Conservation (phyloP, 371 early-diverging fungal genomes). For the Mortierella sp. region DNA sequence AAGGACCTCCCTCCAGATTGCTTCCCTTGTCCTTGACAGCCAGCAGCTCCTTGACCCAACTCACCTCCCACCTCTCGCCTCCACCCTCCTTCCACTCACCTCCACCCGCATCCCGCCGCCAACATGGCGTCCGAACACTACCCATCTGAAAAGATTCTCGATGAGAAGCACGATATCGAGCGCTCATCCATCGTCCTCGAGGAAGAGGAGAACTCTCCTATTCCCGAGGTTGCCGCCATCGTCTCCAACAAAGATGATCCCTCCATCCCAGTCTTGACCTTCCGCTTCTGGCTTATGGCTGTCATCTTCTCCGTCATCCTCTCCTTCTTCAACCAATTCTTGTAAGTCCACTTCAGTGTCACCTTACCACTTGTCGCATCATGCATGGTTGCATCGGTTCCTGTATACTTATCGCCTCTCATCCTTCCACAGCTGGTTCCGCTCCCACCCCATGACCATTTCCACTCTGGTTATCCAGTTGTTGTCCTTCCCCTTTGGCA, state of each 20-base stretch:
- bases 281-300: conserved; percentile 78
- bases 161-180: conserved; percentile 34
- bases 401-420: neutral
- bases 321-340: conserved; percentile 75
- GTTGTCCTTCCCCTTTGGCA: conserved; percentile 63
- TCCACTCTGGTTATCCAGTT: conserved; percentile 62
- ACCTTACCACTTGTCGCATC: no score
- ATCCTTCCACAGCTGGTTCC: conserved; percentile 27
- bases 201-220: conserved; percentile 54
- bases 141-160: no score
- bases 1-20: no score
- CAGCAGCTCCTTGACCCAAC: no score
- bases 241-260: conserved; percentile 67
- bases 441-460: conserved; percentile 37
- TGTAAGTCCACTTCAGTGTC: conserved; percentile 28
- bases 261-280: conserved; percentile 74
- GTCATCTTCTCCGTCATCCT: conserved; percentile 67
- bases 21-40: no score
- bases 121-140: no score
- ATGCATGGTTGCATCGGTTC: no score
- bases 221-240: conserved; percentile 47
- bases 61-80: no score
- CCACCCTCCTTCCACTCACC: no score
- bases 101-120: no score
- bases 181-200: conserved; percentile 31